Base-by-base conservation (phyloP, 768 basidiomycete species). In the Podaxis sp. region DNA sequence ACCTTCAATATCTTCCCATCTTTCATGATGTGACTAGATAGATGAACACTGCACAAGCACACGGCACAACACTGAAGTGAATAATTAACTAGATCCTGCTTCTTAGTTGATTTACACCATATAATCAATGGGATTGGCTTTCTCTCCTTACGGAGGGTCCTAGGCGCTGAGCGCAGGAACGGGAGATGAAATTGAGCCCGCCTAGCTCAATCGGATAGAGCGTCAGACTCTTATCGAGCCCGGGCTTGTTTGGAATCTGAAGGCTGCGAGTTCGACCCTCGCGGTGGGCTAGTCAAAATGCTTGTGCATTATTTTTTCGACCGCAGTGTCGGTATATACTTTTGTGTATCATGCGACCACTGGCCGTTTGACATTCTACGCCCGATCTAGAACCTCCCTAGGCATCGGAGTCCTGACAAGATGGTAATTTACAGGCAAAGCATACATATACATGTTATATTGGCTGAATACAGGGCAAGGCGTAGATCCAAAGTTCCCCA, bases 251-350 rank as follows among this genome's bases (percentile, higher is more conserved):
- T 15, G 2, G n/a, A 49, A 65, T 58, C 58, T 67, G 63, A 64
- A 67, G 87, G 87, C 84, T 88, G 87, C 87, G 87, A 85, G 87
- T 88, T 88, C 86, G 87, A 88, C 82, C 86, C 87, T 85, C 87
- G 87, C 86, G 86, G 85, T 86, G 86, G 87, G 85, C 86, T 87
- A 84, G 15, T n/a, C n/a, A 17, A 43, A 17, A 15, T 43, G 4
- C 15, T 13, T 15, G 17, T 17, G 17, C 3, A 46, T 19, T 15
- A 6, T 17, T 7, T 17, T 19, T 29, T 29, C 5, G n/a, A 15
- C 0, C n/a, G 15, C 5, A 43, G 15, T 19, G 6, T n/a, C 4
- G 4, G 17, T 43, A n/a, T 13, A n/a, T 13, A 43, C 15, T 43
- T 1, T 3, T 15, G 12, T n/a, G 4, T 17, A 3, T 15, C 41